Evolutionary conservation across 2,329 filamentous ascomycete genomes (phyloP).

Genomic region (Clarireedia hainanense): DNA sequence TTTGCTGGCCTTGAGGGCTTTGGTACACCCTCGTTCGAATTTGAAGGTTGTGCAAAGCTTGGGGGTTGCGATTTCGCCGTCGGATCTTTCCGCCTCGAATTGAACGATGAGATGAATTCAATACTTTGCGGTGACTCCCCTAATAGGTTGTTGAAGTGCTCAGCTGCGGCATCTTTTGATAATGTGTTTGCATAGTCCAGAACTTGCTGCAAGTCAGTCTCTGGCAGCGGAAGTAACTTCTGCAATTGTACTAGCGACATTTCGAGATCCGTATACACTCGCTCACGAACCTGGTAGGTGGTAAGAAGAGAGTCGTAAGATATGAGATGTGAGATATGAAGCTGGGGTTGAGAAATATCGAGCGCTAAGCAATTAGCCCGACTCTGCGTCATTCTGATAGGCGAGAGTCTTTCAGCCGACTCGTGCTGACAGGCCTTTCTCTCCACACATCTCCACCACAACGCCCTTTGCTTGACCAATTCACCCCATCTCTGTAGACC

Average conservation of each 20-base stretch:
- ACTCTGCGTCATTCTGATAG: background rate
- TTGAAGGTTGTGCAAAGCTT: constrained; percentile 1
- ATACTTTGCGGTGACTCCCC: constrained; percentile 73
- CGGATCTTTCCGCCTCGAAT: constrained; percentile 52
- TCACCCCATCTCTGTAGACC: no score
- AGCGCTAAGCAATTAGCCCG: background rate
- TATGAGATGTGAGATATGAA: background rate
- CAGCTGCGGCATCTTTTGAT: constrained; percentile 67
- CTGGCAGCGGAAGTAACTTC: constrained; percentile 74
- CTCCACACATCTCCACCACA: background rate
- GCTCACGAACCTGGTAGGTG: background rate
- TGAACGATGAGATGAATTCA: constrained; percentile 68
- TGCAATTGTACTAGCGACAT: constrained; percentile 59
- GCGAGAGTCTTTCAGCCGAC: background rate
- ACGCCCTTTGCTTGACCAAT: constrained; percentile 2
- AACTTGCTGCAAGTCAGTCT: constrained; percentile 76
- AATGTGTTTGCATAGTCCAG: constrained; percentile 74
- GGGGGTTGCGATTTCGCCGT: constrained; percentile 3
- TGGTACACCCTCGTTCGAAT: constrained; percentile 32
- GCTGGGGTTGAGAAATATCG: background rate
- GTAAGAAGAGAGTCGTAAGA: background rate
- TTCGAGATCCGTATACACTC: background rate
- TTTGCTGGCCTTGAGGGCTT: constrained; percentile 41
- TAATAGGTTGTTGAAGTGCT: constrained; percentile 81
- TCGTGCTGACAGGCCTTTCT: no score